These are phyloP conservation scores for Russula foetens DNA, from an alignment of 768 basidiomycete genomes.

Conservation along the genomic window DNA sequence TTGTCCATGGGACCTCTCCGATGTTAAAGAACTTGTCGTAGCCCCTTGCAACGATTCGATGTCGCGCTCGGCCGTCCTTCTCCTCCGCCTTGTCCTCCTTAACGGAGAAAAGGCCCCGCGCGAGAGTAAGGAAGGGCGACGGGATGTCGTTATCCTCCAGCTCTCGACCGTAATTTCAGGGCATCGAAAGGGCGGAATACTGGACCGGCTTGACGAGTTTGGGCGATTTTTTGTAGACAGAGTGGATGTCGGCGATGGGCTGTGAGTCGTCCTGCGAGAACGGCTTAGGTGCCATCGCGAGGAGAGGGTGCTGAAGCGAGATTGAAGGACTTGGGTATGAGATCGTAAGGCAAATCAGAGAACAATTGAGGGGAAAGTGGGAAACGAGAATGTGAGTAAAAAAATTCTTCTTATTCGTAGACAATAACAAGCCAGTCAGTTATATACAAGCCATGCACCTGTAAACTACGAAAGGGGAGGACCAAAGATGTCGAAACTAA, in stretches of 20 bases:
- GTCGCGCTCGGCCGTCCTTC: constrained; percentile 28
- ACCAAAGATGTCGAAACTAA: no score
- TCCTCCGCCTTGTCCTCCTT: constrained; percentile 29
- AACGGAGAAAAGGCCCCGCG: constrained; percentile 78
- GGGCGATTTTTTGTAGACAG: constrained; percentile 44
- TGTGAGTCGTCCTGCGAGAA: constrained; percentile 42
- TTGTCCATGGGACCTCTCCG: constrained; percentile 92
- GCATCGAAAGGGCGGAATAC: constrained; percentile 51
- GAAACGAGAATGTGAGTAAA: no score
- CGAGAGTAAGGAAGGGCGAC: constrained; percentile 91
- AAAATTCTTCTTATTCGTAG: no score
- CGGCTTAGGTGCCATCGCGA: constrained; percentile 21
- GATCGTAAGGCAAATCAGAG: no score
- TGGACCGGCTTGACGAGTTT: constrained; percentile 57
- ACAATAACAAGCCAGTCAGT: no score
- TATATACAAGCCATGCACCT: no score
- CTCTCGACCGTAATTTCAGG: constrained; percentile 52
- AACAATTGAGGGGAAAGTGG: no score
- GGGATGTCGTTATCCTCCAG: constrained; percentile 95
- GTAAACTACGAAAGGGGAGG: no score
- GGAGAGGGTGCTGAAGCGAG: not conserved
- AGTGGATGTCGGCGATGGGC: constrained; percentile 48
- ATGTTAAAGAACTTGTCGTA: constrained; percentile 99
- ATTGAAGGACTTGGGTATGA: no score
- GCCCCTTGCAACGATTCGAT: constrained; percentile 76